Conservation (phyloP, 768 basidiomycete genomes). For the Favolaschia claudopus region DNA sequence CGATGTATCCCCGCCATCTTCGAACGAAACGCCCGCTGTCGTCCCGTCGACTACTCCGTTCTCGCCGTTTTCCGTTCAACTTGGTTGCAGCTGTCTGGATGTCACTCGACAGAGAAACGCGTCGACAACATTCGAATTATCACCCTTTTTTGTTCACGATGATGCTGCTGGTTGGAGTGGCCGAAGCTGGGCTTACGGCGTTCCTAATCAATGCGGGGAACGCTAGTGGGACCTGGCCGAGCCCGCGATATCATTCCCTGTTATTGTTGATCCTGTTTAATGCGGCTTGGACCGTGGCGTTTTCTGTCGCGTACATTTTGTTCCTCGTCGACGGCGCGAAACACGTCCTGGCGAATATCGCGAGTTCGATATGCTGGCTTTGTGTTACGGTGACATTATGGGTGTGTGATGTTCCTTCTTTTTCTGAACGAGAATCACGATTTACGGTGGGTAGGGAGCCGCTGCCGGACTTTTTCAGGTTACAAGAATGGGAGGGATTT, state of each 20-base stretch:
- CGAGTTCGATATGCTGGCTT: constrained; percentile 81
- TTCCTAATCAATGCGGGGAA: constrained; percentile 78
- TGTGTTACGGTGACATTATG: constrained; percentile 69
- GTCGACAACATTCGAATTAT: constrained; percentile 62
- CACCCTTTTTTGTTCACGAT: constrained; percentile 69
- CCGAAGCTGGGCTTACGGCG: constrained; percentile 77
- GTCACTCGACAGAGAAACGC: too few species aligned
- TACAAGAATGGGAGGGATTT: constrained; percentile 67
- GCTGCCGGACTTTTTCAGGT: constrained; percentile 73
- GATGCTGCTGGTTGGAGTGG: constrained; percentile 71
- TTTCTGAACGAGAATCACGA: not conserved
- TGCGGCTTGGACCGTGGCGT: constrained; percentile 78
- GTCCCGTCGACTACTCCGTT: constrained; percentile 1
- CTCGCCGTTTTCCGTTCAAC: too few species aligned
- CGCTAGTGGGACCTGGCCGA: constrained; percentile 66
- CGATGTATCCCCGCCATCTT: constrained; percentile 23
- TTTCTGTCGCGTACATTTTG: constrained; percentile 71
- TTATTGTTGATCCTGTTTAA: constrained; percentile 69
- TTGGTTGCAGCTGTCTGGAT: too few species aligned
- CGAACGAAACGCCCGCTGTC: constrained; percentile 11
- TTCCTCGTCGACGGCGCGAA: constrained; percentile 74
- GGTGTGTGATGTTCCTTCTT: constrained; percentile 50
- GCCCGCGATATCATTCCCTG: constrained; percentile 69
- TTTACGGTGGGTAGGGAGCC: constrained; percentile 67
- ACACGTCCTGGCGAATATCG: constrained; percentile 76